phyloP scores from a whole-genome alignment of 768 basidiomycete genomes.

The Leccinum disarticulatum region DNA sequence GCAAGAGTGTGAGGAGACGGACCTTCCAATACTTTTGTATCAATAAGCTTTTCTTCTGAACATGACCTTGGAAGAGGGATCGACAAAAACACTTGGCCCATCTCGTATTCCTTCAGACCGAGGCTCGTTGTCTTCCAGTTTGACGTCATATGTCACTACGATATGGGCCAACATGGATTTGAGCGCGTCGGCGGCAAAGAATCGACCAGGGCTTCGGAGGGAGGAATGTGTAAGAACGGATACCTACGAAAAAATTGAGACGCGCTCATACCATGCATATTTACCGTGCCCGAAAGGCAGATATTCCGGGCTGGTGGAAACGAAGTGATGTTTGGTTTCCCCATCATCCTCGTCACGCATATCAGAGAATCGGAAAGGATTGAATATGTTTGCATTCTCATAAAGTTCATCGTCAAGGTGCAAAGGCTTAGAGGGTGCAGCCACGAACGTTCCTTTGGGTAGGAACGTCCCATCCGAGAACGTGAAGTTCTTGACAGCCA shows the following conservation, averaged over 20 bases:
- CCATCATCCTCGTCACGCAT: slow-evolving; percentile 37
- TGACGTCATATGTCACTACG: background rate
- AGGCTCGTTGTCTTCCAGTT: background rate
- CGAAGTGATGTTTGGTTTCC: background rate
- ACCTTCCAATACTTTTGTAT: background rate
- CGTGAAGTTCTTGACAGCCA: slow-evolving; percentile 32
- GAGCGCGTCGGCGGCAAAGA: slow-evolving; percentile 7
- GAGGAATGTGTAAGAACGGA: background rate
- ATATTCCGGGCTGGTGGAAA: background rate
- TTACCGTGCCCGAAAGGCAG: background rate
- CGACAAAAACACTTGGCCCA: background rate
- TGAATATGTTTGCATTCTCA: slow-evolving; percentile 37
- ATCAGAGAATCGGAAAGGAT: slow-evolving; percentile 48
- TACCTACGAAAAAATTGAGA: background rate
- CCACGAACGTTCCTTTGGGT: slow-evolving; percentile 20
- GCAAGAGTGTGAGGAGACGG: too few relatives aligned
- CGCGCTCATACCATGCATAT: slow-evolving; percentile 4
- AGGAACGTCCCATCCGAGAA: slow-evolving; percentile 37
- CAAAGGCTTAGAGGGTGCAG: slow-evolving; percentile 24
- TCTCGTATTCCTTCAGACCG: background rate
- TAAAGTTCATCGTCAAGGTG: slow-evolving; percentile 29
- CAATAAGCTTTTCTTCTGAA: background rate
- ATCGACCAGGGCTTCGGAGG: slow-evolving; percentile 7
- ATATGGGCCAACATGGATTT: background rate
- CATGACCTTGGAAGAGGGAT: background rate